Evolutionary conservation across 768 basidiomycete genomes (phyloP), one percentile per base, ranked within the genome.

Genomic region (Lanmaoa pseudosensibilis): DNA sequence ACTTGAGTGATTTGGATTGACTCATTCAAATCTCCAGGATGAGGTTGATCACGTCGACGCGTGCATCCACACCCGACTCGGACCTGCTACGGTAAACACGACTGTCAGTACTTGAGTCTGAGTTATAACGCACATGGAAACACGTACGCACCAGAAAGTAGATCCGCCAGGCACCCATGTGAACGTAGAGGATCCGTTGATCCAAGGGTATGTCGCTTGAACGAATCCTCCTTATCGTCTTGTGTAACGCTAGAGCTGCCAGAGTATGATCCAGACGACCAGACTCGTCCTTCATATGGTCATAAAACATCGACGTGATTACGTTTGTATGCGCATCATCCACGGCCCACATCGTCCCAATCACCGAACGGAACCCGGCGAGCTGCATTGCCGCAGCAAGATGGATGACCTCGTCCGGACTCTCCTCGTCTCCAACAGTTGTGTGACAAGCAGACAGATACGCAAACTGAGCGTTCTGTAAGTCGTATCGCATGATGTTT

Each of bases 361-460:
- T 59, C 11, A 59, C 59, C 1, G 50, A 58, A 10, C 46, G 52
- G 19, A 54, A 59, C 11, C 57, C 54, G 5, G 57, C 43, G 36
- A 56, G 46, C 27, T 46, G 54, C 48, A 50, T 55, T 0, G 48
- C 54, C 7, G 54, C 48, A 2, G 54, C 49, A 9, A 58, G 57
- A 27, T 58, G 57, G 7, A 49, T 57, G 4, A 25, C 37, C 30
- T 50, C 39, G 3, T 50, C 50, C 13, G 50, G 50, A 38, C 50
- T 50, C 30, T 40, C 50, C 40, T 41, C 40, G 23, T 36, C 41
- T 7, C 51, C 51, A 13, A 36, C 41, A 5, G 37, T 45, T 37
- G 44, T 45, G 10, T 70, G 65, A 46, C 69, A 70, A 1, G 67
- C 67, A 34, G 67, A 68, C 27, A 70, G 41, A 23, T 63, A 63